Conservation (phyloP, 2,329 filamentous ascomycete genomes). For the Dactylellina parvicollis region DNA sequence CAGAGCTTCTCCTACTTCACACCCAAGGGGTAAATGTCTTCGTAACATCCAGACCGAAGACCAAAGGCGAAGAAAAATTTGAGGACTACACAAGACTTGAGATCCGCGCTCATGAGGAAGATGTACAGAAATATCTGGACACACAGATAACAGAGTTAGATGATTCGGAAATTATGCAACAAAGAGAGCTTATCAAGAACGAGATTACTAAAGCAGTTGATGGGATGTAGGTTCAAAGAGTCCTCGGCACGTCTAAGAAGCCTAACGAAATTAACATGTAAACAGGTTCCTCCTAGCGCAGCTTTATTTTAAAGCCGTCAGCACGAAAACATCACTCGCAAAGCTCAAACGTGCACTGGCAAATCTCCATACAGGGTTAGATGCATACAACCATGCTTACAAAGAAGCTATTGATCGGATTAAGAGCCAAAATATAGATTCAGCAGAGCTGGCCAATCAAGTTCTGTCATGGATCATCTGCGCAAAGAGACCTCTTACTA, state of each 20-base stretch:
- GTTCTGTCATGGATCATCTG: conserved; percentile 21
- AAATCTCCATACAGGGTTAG: conserved; percentile 58
- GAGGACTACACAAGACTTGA: background rate
- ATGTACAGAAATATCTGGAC: conserved; percentile 17
- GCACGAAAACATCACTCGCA: conserved; percentile 60
- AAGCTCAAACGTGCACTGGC: conserved; percentile 60
- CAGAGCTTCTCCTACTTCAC: conserved; percentile 8
- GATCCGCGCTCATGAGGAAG: conserved; percentile 7
- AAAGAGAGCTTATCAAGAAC: background rate
- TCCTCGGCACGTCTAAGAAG: background rate
- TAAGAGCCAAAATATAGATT: background rate
- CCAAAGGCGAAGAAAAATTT: conserved; percentile 3
- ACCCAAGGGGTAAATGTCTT: conserved; percentile 35
- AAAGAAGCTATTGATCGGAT: conserved; percentile 19
- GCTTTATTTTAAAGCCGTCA: conserved; percentile 61
- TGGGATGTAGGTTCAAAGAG: conserved; percentile 16
- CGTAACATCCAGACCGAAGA: conserved; percentile 50
- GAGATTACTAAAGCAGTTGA: conserved; percentile 11
- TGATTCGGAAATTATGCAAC: background rate
- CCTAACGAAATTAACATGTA: background rate
- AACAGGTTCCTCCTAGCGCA: conserved; percentile 63
- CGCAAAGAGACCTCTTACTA: conserved; percentile 20
- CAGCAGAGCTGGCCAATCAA: background rate
- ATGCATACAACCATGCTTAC: conserved; percentile 6
- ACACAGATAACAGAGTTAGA: conserved; percentile 3